Base-by-base conservation (phyloP, 306 rosid species). In the Mimosa pudica region DNA sequence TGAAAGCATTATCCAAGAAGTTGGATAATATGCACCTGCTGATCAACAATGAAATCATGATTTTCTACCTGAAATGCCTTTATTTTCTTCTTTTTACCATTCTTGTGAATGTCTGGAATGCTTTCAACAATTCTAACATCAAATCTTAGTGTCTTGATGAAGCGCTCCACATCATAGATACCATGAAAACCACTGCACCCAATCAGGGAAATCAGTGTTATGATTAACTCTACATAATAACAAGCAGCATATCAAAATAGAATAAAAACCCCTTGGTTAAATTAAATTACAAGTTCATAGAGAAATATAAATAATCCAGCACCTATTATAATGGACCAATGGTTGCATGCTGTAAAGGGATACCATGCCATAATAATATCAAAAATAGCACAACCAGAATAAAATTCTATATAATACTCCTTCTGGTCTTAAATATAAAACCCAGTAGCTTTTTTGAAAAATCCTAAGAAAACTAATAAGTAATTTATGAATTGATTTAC, bases 161-260 rank as follows among this genome's bases (percentile, higher is more conserved):
- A 96, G 85, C 93, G 95, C 64, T 95, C 97, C 36, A 95, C 99
- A 82, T 95, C 99, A 78, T 95, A 95, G 86, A 95, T 93, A 74
- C 99, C 98, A 70, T 79, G 89, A 82, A 95, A 95, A 81, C 99
- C 99, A 54, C 99, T 95, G 87, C 85, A 83, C 36, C 63, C 48
- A 81, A 77, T 16, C 30, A 76, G 77, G 79, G 24, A 84, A 64
- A 67, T 33, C 44, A 70, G 5, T 18, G 38, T 7, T 24, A 18
- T 18, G 68, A 36, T 58, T 60, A 74, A 54, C 4, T 7, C 24
- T 41, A 10, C 66, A 41, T 5, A 74, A 36, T 10, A 6, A 38
- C 8, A 20, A 17, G 11, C 8, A 7, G 12, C 16, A 32, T 54
- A 58, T 41, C 6, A 6, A 57, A 61, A 42, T 10, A 74, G 16